phyloP scores from a whole-genome alignment of 2,329 filamentous ascomycete species.

The Trichoderma sp. region DNA sequence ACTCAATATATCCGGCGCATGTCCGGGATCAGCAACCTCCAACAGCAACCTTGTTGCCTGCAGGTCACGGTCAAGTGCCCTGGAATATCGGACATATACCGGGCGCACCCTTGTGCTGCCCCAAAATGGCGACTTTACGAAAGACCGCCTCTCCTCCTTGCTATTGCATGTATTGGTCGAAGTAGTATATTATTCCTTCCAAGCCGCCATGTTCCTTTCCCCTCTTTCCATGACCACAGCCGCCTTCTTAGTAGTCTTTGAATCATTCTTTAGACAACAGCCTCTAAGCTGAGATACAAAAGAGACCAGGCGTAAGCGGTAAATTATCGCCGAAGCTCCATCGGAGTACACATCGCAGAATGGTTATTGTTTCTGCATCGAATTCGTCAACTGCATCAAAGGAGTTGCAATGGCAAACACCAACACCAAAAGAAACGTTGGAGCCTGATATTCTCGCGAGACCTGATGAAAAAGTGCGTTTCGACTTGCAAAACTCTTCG shows the following conservation, averaged over 20 bases:
- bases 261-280: not conserved
- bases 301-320: not conserved
- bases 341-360: not conserved
- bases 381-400: slow-evolving; percentile 2
- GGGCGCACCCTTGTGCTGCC: not conserved
- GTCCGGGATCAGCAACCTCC: not conserved
- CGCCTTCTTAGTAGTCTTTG: not conserved
- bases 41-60: not conserved
- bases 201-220: not conserved
- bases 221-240: not conserved
- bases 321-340: not conserved
- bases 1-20: not conserved
- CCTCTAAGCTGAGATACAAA: not conserved
- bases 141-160: not conserved
- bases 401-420: not conserved
- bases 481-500: not conserved
- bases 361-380: not conserved
- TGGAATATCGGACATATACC: slow-evolving; percentile 6
- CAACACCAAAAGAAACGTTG: not conserved
- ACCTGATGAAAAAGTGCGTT: not conserved
- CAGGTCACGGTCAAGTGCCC: not conserved
- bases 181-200: not conserved
- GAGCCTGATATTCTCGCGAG: not conserved
- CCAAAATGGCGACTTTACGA: not conserved
- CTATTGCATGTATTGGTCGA: not conserved